Conservation (phyloP, 2,329 filamentous ascomycete genomes). For the Exophiala viscosa region DNA sequence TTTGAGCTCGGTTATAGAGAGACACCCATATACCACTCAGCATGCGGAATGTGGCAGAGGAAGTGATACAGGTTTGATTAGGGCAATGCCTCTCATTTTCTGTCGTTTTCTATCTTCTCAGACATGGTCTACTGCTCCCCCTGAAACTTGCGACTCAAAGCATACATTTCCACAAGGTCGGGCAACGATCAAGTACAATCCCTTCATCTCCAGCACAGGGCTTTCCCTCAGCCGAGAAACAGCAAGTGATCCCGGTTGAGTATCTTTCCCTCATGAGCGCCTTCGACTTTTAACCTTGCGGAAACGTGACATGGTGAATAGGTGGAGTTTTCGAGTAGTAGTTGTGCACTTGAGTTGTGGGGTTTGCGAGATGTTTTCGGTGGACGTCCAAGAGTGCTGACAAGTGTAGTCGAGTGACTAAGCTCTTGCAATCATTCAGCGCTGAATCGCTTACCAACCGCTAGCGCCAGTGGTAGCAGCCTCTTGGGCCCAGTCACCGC, state of each 20-base stretch:
- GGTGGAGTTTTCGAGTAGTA: constrained; percentile 28
- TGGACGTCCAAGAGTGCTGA: neutral
- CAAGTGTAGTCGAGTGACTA: too few relatives aligned
- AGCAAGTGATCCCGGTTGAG: constrained; percentile 54
- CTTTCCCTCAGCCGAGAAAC: constrained; percentile 72
- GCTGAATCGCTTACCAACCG: constrained; percentile 41
- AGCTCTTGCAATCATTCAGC: constrained; percentile 26
- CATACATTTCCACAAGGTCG: constrained; percentile 32
- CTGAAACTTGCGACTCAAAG: constrained; percentile 4
- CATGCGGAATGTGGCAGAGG: neutral
- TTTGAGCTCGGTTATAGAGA: neutral
- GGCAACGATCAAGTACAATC: constrained; percentile 87
- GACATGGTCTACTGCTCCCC: neutral
- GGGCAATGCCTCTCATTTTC: neutral
- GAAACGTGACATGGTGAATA: neutral
- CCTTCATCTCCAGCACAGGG: constrained; percentile 79
- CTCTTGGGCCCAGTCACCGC: constrained; percentile 45
- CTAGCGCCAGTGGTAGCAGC: constrained; percentile 34
- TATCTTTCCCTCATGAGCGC: constrained; percentile 99
- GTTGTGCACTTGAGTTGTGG: neutral
- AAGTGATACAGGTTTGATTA: too few relatives aligned
- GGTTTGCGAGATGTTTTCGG: constrained; percentile 20
- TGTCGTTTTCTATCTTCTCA: constrained; percentile 1
- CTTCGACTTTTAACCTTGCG: constrained; percentile 42
- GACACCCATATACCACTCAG: too few relatives aligned